These are phyloP conservation scores for Solanum appendiculatum DNA, from an alignment of 257 asterid species.

Conservation along the genomic window DNA sequence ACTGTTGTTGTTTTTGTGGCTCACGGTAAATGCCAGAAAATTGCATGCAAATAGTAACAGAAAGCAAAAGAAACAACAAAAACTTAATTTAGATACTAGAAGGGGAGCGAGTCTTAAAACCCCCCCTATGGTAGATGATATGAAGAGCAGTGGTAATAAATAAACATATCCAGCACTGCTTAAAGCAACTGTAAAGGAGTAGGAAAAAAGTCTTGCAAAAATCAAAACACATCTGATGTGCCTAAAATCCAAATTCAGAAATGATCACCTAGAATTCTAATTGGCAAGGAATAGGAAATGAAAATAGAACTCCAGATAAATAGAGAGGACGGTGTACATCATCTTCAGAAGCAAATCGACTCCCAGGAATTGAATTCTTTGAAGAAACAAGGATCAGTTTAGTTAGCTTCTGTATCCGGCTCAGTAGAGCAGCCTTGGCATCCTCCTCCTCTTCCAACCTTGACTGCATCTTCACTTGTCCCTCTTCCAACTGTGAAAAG, in stretches of 20 bases:
- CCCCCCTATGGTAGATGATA: neutral
- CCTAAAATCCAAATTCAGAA: neutral
- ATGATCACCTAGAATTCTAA: neutral
- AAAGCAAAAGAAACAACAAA: neutral
- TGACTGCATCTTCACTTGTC: constrained; percentile 97
- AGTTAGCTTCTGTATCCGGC: constrained; percentile 97
- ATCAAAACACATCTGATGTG: neutral
- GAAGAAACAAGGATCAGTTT: constrained; percentile 96
- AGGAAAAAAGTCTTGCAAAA: neutral
- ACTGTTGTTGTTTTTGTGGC: neutral
- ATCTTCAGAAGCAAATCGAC: constrained; percentile 62
- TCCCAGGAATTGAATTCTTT: constrained; percentile 68
- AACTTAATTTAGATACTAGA: neutral
- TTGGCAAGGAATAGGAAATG: neutral
- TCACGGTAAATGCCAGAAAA: neutral
- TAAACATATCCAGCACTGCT: neutral
- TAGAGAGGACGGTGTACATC: constrained; percentile 43
- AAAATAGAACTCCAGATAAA: neutral
- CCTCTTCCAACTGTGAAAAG: constrained; percentile 76
- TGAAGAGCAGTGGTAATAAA: neutral
- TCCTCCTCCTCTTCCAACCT: constrained; percentile 99
- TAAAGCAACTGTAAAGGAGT: neutral
- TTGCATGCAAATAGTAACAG: neutral
- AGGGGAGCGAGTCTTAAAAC: neutral
- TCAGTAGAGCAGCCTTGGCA: constrained; percentile 93